Evolutionary conservation across 139 green algal species (phyloP).

Genomic region (Haematococcus lacustris): DNA sequence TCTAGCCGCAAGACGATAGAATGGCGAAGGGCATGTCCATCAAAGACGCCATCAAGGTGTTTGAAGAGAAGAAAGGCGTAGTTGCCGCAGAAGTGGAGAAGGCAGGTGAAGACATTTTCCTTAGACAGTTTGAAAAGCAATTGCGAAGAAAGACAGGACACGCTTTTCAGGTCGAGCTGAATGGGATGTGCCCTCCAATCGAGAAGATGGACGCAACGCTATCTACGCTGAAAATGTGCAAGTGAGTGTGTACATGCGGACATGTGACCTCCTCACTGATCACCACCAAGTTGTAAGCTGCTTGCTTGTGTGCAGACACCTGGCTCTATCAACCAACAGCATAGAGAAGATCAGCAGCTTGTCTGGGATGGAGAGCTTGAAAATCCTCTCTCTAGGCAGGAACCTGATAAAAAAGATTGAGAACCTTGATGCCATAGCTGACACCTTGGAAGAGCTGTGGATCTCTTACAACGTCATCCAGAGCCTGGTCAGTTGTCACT

Average conservation of each 20-base stretch:
- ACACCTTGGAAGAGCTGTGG: conserved; percentile 89
- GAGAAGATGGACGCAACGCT: conserved; percentile 88
- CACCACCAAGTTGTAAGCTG: not conserved
- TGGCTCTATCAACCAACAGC: conserved; percentile 89
- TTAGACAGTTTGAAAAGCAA: conserved; percentile 19
- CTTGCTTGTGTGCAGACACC: conserved; percentile 42
- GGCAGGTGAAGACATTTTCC: too few species aligned
- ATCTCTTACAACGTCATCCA: conserved; percentile 88
- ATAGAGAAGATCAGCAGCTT: conserved; percentile 87
- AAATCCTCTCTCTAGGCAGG: conserved; percentile 74
- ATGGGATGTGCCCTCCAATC: conserved; percentile 71
- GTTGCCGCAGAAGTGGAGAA: conserved; percentile 59
- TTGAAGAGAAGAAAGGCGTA: conserved; percentile 55
- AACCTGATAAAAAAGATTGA: conserved; percentile 93
- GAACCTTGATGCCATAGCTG: conserved; percentile 76
- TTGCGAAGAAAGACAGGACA: not conserved
- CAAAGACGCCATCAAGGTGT: conserved; percentile 77
- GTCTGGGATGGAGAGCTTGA: conserved; percentile 65
- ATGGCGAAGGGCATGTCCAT: conserved; percentile 26
- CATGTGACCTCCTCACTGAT: not conserved
- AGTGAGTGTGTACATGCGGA: conserved; percentile 32
- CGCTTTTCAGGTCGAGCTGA: conserved; percentile 62
- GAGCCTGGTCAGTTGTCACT: conserved; percentile 55
- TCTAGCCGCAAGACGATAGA: too few species aligned
- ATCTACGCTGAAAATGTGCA: conserved; percentile 73